Evolutionary conservation across 495 filamentous ascomycete genomes (phyloP).

Genomic region (Aspergillus campestris): DNA sequence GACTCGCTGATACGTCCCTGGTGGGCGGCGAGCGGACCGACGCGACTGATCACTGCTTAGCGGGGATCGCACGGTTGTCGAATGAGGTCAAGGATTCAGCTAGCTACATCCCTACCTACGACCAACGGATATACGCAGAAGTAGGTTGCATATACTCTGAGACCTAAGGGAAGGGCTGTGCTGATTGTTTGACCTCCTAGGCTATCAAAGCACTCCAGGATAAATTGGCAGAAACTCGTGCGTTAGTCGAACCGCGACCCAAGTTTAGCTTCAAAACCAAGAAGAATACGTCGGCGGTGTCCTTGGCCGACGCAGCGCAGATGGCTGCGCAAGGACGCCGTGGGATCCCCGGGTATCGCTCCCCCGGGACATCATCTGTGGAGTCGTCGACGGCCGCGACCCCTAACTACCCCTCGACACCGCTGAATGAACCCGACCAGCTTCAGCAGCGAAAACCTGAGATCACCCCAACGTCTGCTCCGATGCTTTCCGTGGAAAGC

Average conservation of each 20-base stretch:
- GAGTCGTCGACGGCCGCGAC: constrained; percentile 45
- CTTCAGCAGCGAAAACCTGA: constrained; percentile 27
- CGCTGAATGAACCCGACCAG: constrained; percentile 38
- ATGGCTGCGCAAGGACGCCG: constrained; percentile 40
- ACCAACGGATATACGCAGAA: constrained; percentile 66
- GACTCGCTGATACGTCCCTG: constrained; percentile 41
- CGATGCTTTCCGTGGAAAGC: constrained; percentile 12
- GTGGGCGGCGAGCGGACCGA: constrained; percentile 51
- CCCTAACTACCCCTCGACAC: constrained; percentile 43
- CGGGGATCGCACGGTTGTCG: constrained; percentile 57
- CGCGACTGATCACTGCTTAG: constrained; percentile 59
- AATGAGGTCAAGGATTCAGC: constrained; percentile 61
- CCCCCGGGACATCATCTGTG: constrained; percentile 35
- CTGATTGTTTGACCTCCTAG: constrained; percentile 23
- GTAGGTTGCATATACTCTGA: constrained; percentile 26
- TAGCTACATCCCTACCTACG: constrained; percentile 63
- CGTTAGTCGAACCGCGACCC: constrained; percentile 50
- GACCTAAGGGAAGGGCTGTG: background rate
- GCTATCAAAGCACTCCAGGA: constrained; percentile 61
- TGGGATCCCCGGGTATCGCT: constrained; percentile 33
- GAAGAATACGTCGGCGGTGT: constrained; percentile 49
- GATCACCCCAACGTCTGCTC: constrained; percentile 31
- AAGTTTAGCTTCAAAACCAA: constrained; percentile 69
- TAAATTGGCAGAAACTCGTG: constrained; percentile 51
- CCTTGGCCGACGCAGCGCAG: constrained; percentile 47